Percentiles rank a stretch among this genome's conserved stretches.
These are phyloP conservation scores for Colletotrichum zoysiae DNA, from an alignment of 2,329 filamentous ascomycete genomes.

Conservation along the genomic window DNA sequence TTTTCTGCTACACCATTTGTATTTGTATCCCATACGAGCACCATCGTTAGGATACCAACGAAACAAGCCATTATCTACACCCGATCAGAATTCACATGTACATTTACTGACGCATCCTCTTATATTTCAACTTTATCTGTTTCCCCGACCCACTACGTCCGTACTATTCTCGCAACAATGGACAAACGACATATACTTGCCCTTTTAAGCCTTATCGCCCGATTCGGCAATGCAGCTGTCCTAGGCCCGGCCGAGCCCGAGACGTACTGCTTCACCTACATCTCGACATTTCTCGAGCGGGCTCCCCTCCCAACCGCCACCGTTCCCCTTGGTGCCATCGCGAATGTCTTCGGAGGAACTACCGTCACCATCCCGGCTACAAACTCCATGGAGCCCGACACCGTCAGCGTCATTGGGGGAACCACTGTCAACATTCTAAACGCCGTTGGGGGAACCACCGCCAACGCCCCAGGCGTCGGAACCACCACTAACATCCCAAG, in stretches of 20 bases:
- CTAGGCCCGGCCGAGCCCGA: not conserved
- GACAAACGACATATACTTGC: not conserved
- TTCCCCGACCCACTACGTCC: not conserved
- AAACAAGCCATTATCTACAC: not conserved
- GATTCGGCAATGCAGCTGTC: not conserved
- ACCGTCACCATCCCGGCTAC: too few species aligned
- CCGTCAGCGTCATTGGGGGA: not conserved
- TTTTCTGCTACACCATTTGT: not conserved
- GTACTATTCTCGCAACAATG: not conserved
- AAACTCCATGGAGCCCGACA: not conserved
- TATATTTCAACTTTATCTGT: not conserved
- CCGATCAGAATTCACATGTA: not conserved
- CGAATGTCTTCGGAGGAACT: not conserved
- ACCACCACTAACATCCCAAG: too few species aligned
- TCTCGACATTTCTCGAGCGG: constrained; percentile 14
- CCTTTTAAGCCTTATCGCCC: not conserved
- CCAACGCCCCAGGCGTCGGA: too few species aligned
- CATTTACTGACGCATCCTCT: not conserved
- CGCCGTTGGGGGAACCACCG: too few species aligned
- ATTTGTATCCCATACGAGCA: not conserved
- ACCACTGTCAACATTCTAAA: not conserved
- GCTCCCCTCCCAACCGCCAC: not conserved
- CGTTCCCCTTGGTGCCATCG: not conserved
- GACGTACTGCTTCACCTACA: constrained; percentile 9
- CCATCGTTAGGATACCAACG: not conserved